A percentile compares a stretch with the other conserved stretches of the same genome.
Evolutionary conservation across 106 monocot species (phyloP).

Genomic region (Xerophyta viscosa): DNA sequence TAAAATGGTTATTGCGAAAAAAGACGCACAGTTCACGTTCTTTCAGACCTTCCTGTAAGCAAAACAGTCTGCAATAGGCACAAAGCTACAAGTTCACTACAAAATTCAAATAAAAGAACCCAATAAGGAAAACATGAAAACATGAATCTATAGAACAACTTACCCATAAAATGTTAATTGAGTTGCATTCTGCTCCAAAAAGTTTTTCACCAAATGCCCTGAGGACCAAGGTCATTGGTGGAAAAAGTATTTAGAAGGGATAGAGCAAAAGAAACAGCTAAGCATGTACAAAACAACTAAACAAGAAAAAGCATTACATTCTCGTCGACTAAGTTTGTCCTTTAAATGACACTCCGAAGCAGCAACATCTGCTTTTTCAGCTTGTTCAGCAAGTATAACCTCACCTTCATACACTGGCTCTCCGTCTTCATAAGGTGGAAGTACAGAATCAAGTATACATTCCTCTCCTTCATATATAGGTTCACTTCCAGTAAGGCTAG

Average conservation of each 20-base stretch:
- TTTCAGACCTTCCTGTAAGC: conserved; percentile 83
- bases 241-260: not conserved
- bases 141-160: not conserved
- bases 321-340: conserved; percentile 20
- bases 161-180: conserved; percentile 98
- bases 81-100: conserved; percentile 5
- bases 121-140: conserved; percentile 2
- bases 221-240: conserved; percentile 1
- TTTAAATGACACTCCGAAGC: conserved; percentile 2
- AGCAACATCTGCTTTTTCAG: conserved; percentile 25
- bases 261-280: not conserved
- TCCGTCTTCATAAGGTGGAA: conserved; percentile 32
- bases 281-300: conserved; percentile 11
- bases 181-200: conserved; percentile 70
- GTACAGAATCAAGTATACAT: conserved; percentile 45
- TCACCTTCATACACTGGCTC: conserved; percentile 98
- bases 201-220: conserved; percentile 71
- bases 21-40: conserved; percentile 92
- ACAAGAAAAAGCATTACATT: conserved; percentile 23
- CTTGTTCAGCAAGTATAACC: conserved; percentile 64
- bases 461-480: conserved; percentile 98
- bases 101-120: not conserved
- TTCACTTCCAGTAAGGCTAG: conserved; percentile 42
- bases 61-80: conserved; percentile 64
- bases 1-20: conserved; percentile 99